Base-by-base conservation (phyloP, 345 rosid genomes). In the Anacardium occidentale region DNA sequence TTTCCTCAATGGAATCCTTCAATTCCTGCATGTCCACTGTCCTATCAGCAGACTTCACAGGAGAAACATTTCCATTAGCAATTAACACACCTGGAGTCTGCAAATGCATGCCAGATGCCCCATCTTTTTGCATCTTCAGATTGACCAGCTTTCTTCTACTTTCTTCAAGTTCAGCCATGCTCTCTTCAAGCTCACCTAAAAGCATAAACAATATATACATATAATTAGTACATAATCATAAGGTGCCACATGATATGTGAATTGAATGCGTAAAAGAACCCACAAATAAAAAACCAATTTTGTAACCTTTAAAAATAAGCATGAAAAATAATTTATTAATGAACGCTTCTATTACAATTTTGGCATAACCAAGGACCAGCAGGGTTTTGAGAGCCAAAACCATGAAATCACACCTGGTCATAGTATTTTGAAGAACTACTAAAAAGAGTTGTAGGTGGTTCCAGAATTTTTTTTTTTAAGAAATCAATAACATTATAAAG, bases 101-200 rank as follows among this genome's bases (percentile, higher is more conserved):
- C 69, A 73, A 77, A 75, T 82, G 86, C 71, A 74, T 18, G 64
- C 85, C 92, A 69, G 87, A 86, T 37, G 91, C 89, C 25, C 83
- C 84, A 81, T 89, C 98, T 81, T 89, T 95, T 77, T 91, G 94
- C 98, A 92, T 92, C 76, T 79, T 88, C 77, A 87, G 77, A 79
- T 77, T 84, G 69, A 95, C 82, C 77, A 92, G 74, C 80, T 91
- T 95, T 84, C 98, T 86, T 85, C 94, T 87, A 77, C 90, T 89
- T 74, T 90, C 98, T 85, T 95, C 97, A 51, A 92, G 94, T 80
- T 91, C 93, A 56, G 86, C 85, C 88, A 86, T 85, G 77, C 70
- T 82, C 84, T 95, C 99, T 82, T 95, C 98, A 76, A 95, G 75
- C 81, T 91, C 91, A 77, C 93, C 98, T 95, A 74, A 69, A 58